Evolutionary conservation across 768 basidiomycete genomes (phyloP), one percentile per base, ranked within the genome.

Genomic region (Tephrocybe sp.): DNA sequence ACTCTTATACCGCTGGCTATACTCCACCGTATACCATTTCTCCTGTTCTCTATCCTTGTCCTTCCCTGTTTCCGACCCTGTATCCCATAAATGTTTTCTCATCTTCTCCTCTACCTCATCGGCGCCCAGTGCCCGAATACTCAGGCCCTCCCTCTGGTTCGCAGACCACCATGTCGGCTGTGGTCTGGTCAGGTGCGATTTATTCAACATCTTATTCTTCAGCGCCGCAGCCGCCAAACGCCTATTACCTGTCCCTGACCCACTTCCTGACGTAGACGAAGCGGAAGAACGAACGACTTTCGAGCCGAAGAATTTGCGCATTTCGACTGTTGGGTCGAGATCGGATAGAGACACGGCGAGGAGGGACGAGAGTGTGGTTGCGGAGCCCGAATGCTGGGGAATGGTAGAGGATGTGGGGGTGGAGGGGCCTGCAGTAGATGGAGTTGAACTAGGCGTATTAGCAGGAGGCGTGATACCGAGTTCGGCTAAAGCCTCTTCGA

Each of bases 241-340:
- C 17, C 30, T 36, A 12, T 20, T 34, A 3, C 35, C 63, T 45
- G 68, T 60, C 49, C 68, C 63, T 0, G 65, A 13, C 48, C 3
- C 74, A 3, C 71, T 53, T 12, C 72, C 63, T 2, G 76, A 51
- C 0, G 73, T 56, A 4, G 65, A 61, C 1, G 67, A 53, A 1
- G 67, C 65, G 23, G 75, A 77, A 2, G 86, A 82, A n/a, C 76
- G 73, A 8, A 98, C 80, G 51, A 97, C 94, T 61, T 86, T 89
- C 16, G 90, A 80, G 1, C 96, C 96, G 63, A 99, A 99, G 76
- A 98, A 96, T 56, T 84, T 87, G 49, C 89, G 84, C 69, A 98
- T 80, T 64, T 99, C 97, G 0, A 87, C 87, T 52, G 96, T 93
- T 10, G 85, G 76, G 55, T 98, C 93, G 13, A 99, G 82, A 59